Evolutionary conservation across 1,284 basidiomycete species (phyloP).

Genomic region (Ceratobasidium sp.): DNA sequence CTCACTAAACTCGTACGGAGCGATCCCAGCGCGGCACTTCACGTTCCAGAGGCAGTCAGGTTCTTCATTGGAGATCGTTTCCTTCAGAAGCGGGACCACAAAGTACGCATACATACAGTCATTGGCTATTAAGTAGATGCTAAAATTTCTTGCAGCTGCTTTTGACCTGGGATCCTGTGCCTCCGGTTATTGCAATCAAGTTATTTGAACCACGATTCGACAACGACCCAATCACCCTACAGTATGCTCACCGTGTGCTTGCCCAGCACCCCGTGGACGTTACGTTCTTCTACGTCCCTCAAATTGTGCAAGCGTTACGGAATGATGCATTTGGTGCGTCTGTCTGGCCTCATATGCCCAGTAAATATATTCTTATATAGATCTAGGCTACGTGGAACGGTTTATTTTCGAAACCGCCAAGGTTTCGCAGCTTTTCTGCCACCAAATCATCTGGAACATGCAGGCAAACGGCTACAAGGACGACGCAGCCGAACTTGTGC

Average conservation of each 20-base stretch:
- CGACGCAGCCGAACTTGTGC: conserved; percentile 79
- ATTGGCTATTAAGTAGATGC: conserved; percentile 22
- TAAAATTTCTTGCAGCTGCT: conserved; percentile 65
- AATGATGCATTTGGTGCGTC: conserved; percentile 79
- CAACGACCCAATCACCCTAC: conserved; percentile 84
- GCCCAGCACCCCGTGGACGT: conserved; percentile 93
- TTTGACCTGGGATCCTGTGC: conserved; percentile 84
- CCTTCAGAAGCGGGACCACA: conserved; percentile 66
- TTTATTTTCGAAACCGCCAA: conserved; percentile 98
- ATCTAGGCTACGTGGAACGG: conserved; percentile 80
- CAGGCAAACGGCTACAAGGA: conserved; percentile 97
- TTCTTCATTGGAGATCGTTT: conserved; percentile 78
- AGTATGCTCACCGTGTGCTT: conserved; percentile 95
- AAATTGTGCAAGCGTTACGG: conserved; percentile 94
- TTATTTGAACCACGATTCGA: conserved; percentile 86
- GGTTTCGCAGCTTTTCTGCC: conserved; percentile 97
- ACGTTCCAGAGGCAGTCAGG: conserved; percentile 77
- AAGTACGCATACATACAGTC: conserved; percentile 56
- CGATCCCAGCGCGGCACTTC: conserved; percentile 72
- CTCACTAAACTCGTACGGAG: conserved; percentile 76
- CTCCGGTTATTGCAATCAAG: conserved; percentile 83
- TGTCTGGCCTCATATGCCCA: conserved; percentile 7
- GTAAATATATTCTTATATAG: background rate
- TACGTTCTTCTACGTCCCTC: conserved; percentile 99
- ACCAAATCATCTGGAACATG: conserved; percentile 99